Evolutionary conservation across 129 eudicot species (phyloP).

Genomic region (Flaveria linearis): DNA sequence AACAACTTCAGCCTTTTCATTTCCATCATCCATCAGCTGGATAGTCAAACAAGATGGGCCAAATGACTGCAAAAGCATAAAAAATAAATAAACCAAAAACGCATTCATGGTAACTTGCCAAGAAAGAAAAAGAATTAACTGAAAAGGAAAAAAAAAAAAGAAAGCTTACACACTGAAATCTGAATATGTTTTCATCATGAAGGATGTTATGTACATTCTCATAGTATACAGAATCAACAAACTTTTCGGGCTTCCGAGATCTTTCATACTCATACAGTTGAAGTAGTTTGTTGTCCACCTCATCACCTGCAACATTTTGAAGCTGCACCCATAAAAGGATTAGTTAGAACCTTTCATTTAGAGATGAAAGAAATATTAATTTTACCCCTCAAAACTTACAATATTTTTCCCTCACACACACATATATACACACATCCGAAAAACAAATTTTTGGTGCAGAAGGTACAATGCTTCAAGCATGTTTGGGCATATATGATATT

Average conservation of each 20-base stretch:
- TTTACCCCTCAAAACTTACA: not conserved
- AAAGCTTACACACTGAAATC: slow-evolving; percentile 84
- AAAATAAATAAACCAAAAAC: slow-evolving; percentile 11
- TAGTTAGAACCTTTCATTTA: slow-evolving; percentile 8
- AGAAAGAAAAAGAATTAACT: not conserved
- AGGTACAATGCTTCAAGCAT: not conserved
- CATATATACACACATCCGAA: not conserved
- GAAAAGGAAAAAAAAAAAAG: slow-evolving; percentile 1
- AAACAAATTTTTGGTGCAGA: not conserved
- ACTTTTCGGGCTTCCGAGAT: slow-evolving; percentile 68
- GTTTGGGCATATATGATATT: not conserved
- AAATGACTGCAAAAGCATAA: slow-evolving; percentile 55
- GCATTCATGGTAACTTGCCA: not conserved
- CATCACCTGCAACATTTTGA: slow-evolving; percentile 88
- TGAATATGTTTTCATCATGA: slow-evolving; percentile 89
- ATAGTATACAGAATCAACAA: slow-evolving; percentile 81
- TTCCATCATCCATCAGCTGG: slow-evolving; percentile 87
- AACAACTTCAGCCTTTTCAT: slow-evolving; percentile 82
- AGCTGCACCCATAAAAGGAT: slow-evolving; percentile 54
- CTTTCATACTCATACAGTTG: slow-evolving; percentile 85
- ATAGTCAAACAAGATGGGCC: slow-evolving; percentile 61
- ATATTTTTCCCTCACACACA: not conserved
- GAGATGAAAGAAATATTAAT: not conserved
- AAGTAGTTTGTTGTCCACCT: slow-evolving; percentile 78
- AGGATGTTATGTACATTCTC: slow-evolving; percentile 85